phyloP scores from a whole-genome alignment of 208 protist species.

The Acanthamoeba castellanii region DNA sequence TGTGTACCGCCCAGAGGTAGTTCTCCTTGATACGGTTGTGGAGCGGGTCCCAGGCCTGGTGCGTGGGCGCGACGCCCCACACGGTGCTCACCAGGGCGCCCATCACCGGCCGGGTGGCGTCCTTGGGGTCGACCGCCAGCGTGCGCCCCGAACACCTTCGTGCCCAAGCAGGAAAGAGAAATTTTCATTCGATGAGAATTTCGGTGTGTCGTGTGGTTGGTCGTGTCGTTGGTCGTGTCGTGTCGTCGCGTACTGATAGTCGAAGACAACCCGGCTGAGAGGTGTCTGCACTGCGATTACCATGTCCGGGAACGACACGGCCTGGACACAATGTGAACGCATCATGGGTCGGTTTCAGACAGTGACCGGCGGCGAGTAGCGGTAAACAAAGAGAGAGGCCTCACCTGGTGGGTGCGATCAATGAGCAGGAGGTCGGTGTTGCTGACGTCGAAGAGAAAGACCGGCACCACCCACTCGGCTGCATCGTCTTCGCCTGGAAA shows the following conservation, averaged over 20 bases:
- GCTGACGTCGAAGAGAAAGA: slow-evolving; percentile 41
- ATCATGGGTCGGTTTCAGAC: neutral
- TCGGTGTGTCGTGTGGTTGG: too few relatives aligned
- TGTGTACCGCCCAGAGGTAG: neutral
- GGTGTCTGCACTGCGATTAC: slow-evolving; percentile 49
- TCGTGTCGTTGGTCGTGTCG: too few relatives aligned
- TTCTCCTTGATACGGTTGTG: neutral
- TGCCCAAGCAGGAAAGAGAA: neutral
- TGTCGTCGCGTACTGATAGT: neutral
- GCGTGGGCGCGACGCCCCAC: neutral
- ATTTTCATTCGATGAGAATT: neutral
- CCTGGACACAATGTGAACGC: neutral
- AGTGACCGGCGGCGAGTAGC: neutral
- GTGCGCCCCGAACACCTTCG: neutral
- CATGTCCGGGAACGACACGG: slow-evolving; percentile 54
- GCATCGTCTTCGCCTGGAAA: neutral
- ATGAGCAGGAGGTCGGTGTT: slow-evolving; percentile 18
- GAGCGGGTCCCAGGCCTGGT: neutral
- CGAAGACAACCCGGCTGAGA: neutral
- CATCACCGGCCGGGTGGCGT: slow-evolving; percentile 6
- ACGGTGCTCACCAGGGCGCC: neutral
- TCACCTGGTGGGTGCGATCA: slow-evolving; percentile 23
- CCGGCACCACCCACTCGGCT: neutral
- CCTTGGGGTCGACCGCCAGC: neutral
- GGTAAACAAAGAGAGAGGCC: neutral